Conservation (phyloP, 2,329 filamentous ascomycete species). For the Anisogramma anomala region DNA sequence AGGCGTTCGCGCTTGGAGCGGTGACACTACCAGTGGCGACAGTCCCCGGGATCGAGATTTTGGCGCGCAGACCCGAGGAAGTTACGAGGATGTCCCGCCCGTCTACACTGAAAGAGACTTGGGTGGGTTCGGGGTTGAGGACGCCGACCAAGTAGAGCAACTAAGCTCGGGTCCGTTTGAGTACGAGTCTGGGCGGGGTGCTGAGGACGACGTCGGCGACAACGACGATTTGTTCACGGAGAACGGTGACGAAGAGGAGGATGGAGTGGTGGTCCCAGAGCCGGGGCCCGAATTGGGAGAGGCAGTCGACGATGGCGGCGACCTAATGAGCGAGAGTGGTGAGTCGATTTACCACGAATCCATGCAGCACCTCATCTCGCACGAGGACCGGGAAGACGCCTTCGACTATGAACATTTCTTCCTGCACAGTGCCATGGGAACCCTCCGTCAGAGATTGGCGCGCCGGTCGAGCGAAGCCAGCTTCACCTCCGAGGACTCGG, state of each 20-base stretch:
- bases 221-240: constrained; percentile 32
- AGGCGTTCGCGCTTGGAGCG: constrained; percentile 10
- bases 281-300: constrained; percentile 9
- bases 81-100: constrained; percentile 21
- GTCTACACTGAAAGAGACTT: constrained; percentile 19
- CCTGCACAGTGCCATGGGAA: constrained; percentile 81
- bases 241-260: constrained; percentile 23
- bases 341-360: constrained; percentile 53
- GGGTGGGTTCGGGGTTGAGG: constrained; percentile 16
- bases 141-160: constrained; percentile 18
- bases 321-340: constrained; percentile 46
- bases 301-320: constrained; percentile 28
- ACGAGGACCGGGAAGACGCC: constrained; percentile 87
- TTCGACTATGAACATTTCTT: constrained; percentile 98
- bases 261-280: constrained; percentile 1
- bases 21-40: constrained; percentile 1
- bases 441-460: constrained; percentile 45
- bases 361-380: constrained; percentile 52
- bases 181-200: constrained; percentile 16
- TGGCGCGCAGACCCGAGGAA: constrained; percentile 9
- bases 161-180: constrained; percentile 20
- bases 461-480: constrained; percentile 39
- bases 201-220: constrained; percentile 28
- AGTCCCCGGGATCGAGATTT: constrained; percentile 17
- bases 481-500: constrained; percentile 47